Evolutionary conservation across 2,329 filamentous ascomycete species (phyloP).

Genomic region (Monosporascus cannonballus): DNA sequence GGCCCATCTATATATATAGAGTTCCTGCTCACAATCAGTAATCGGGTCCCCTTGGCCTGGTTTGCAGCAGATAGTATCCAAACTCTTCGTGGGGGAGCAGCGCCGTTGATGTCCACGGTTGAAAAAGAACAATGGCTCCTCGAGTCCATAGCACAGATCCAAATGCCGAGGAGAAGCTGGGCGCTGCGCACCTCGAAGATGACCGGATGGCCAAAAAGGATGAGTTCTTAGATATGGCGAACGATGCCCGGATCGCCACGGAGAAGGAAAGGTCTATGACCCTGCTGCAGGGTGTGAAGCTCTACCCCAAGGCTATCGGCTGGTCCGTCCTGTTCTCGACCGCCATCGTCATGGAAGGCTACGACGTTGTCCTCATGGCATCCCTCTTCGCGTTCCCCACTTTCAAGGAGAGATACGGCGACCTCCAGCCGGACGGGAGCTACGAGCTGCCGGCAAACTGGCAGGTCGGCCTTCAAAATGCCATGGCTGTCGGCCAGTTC

Average conservation of each 20-base stretch:
- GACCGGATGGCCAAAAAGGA: too few relatives aligned
- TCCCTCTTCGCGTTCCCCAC: constrained; percentile 27
- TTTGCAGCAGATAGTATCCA: too few relatives aligned
- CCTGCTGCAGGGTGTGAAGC: constrained; percentile 32
- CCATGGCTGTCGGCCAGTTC: constrained; percentile 32
- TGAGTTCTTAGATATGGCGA: too few relatives aligned
- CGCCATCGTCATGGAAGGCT: constrained; percentile 23
- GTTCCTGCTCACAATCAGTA: too few relatives aligned
- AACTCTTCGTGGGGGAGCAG: too few relatives aligned
- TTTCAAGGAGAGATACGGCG: constrained; percentile 24
- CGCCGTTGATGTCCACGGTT: too few relatives aligned
- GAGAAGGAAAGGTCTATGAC: constrained; percentile 36
- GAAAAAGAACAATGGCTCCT: too few relatives aligned
- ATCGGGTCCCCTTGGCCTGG: too few relatives aligned
- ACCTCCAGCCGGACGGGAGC: constrained; percentile 12
- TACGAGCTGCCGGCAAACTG: constrained; percentile 34
- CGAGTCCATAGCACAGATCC: too few relatives aligned
- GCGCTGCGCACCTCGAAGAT: too few relatives aligned
- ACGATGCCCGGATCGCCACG: constrained; percentile 35
- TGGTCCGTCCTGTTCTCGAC: constrained; percentile 17
- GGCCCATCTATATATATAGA: too few relatives aligned
- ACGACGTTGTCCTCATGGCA: constrained; percentile 21
- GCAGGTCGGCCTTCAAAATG: constrained; percentile 27
- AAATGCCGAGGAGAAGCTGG: too few relatives aligned
- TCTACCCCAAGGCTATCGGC: constrained; percentile 32